Evolutionary conservation across 2,329 filamentous ascomycete genomes (phyloP).

Genomic region (Triangularia verruculosa): DNA sequence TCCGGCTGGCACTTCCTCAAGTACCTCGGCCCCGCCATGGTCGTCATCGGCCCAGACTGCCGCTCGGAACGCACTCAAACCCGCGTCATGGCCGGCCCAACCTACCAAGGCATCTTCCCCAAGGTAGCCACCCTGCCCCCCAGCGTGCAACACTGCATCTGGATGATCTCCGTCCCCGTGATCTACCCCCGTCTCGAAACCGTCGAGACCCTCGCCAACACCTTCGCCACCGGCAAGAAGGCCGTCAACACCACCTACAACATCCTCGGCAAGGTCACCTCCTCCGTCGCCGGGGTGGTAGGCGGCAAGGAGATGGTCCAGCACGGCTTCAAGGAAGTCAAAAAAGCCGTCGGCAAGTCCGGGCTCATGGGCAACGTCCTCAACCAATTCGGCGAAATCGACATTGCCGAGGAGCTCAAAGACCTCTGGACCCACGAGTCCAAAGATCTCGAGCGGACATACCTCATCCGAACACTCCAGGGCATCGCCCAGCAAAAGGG

Average conservation of each 20-base stretch:
- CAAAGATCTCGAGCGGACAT: constrained; percentile 95
- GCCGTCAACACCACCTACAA: constrained; percentile 97
- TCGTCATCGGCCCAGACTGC: constrained; percentile 85
- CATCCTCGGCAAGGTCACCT: constrained; percentile 89
- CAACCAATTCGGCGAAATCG: constrained; percentile 94
- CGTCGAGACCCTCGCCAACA: constrained; percentile 86
- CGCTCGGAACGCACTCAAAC: constrained; percentile 86
- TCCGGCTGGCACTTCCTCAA: constrained; percentile 99
- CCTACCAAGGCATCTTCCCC: constrained; percentile 95
- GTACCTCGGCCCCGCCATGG: constrained; percentile 86
- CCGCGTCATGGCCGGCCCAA: constrained; percentile 92
- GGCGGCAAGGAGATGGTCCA: constrained; percentile 91
- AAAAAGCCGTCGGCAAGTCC: constrained; percentile 92
- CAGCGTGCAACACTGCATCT: constrained; percentile 93
- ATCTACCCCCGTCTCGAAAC: constrained; percentile 89
- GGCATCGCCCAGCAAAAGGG: constrained; percentile 94
- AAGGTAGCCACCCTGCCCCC: constrained; percentile 88
- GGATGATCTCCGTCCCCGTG: constrained; percentile 90
- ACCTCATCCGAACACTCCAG: constrained; percentile 92
- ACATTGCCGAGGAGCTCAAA: constrained; percentile 87
- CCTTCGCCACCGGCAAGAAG: constrained; percentile 92
- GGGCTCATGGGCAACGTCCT: constrained; percentile 94
- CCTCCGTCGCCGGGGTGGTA: constrained; percentile 90
- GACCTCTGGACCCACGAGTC: constrained; percentile 98
- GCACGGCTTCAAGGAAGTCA: constrained; percentile 89